These are phyloP conservation scores for Ciborinia camelliae DNA, from an alignment of 2,329 filamentous ascomycete genomes.

Conservation along the genomic window DNA sequence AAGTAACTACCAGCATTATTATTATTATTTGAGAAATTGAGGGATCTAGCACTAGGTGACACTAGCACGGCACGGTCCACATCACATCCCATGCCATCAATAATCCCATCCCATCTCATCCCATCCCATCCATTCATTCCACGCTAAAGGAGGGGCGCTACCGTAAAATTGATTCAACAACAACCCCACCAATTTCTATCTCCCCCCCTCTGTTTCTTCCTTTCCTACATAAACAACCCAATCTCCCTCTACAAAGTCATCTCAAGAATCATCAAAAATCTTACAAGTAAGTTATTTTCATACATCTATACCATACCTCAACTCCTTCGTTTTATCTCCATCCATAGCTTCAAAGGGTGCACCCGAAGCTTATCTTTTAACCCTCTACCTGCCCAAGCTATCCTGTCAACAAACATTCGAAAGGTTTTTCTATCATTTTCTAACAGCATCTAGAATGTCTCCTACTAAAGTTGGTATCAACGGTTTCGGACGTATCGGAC, in stretches of 20 bases:
- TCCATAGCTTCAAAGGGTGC: background rate
- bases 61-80: constrained; percentile 11
- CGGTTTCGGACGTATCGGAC: constrained; percentile 99
- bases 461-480: constrained; percentile 87
- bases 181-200: constrained; percentile 22
- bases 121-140: constrained; percentile 1
- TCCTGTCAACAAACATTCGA: constrained; percentile 21
- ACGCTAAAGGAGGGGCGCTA: constrained; percentile 21
- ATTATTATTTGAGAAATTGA: no score
- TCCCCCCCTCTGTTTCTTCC: constrained; percentile 21
- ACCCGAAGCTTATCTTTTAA: constrained; percentile 2
- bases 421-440: constrained; percentile 22
- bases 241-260: constrained; percentile 9
- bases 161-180: constrained; percentile 19
- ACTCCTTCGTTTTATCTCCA: background rate
- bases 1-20: background rate
- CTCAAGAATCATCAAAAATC: constrained; percentile 18
- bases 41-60: background rate
- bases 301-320: background rate
- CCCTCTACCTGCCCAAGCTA: constrained; percentile 16
- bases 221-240: constrained; percentile 24
- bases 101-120: background rate
- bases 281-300: constrained; percentile 27
- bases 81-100: background rate
- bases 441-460: constrained; percentile 44